Percentiles rank a stretch among this genome's conserved stretches.
Conservation (phyloP, 1,284 basidiomycete species). For the Anthracocystis panici-leucophaei region DNA sequence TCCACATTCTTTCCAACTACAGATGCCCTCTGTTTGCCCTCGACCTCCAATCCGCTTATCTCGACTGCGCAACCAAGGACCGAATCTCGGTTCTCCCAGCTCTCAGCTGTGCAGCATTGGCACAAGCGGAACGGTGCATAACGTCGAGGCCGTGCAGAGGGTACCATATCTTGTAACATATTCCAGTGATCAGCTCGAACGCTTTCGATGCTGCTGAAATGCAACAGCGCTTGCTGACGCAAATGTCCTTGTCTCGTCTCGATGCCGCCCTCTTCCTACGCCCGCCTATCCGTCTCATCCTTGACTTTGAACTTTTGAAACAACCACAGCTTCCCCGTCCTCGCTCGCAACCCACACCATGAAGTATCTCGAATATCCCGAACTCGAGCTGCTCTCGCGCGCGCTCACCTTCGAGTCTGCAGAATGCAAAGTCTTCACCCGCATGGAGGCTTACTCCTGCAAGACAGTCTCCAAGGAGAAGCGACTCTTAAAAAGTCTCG, state of each 20-base stretch:
- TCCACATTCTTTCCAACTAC: not conserved
- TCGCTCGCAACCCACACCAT: slow-evolving; percentile 71
- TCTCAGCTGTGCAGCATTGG: slow-evolving; percentile 2
- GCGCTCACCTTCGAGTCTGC: slow-evolving; percentile 80
- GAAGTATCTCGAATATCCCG: slow-evolving; percentile 91
- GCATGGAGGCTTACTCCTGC: slow-evolving; percentile 97
- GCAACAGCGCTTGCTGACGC: slow-evolving; percentile 35
- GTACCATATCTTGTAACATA: slow-evolving; percentile 1
- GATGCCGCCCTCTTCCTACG: slow-evolving; percentile 1
- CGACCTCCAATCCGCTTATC: not conserved
- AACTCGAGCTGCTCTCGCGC: slow-evolving; percentile 81
- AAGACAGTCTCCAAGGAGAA: slow-evolving; percentile 97
- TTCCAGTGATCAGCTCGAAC: not conserved
- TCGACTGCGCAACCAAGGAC: slow-evolving; percentile 5
- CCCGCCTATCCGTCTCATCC: not conserved
- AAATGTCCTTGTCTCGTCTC: slow-evolving; percentile 12
- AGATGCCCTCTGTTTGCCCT: slow-evolving; percentile 2
- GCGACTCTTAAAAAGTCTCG: slow-evolving; percentile 90
- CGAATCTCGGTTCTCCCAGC: slow-evolving; percentile 1
- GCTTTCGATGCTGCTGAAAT: slow-evolving; percentile 5
- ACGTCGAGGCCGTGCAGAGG: not conserved
- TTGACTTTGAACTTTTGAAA: not conserved
- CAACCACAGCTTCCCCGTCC: slow-evolving; percentile 9
- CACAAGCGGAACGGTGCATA: not conserved
- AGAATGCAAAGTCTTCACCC: slow-evolving; percentile 89